phyloP scores from a whole-genome alignment of 768 basidiomycete genomes.

The Lentinula detonsa region DNA sequence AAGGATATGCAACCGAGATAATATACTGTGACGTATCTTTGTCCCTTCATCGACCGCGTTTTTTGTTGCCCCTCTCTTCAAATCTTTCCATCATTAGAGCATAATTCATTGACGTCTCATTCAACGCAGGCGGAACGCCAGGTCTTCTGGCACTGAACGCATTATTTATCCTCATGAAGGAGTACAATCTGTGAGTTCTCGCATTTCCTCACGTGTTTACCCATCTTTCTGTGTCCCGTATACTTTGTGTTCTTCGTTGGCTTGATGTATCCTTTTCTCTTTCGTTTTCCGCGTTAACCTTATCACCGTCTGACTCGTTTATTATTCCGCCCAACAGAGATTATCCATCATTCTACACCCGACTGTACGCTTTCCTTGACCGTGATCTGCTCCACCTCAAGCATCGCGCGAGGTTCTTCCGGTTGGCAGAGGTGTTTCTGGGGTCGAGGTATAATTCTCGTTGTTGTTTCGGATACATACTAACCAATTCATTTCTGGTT shows the following conservation, averaged over 20 bases:
- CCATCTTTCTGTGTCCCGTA: too few relatives aligned
- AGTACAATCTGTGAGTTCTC: slow-evolving; percentile 81
- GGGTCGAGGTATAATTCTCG: slow-evolving; percentile 70
- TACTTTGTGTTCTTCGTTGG: too few relatives aligned
- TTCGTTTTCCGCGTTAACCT: background rate
- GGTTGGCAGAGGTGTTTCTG: slow-evolving; percentile 85
- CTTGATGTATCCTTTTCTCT: too few relatives aligned
- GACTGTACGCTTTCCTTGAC: slow-evolving; percentile 86
- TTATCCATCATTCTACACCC: slow-evolving; percentile 92
- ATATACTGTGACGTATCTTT: too few relatives aligned
- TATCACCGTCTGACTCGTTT: background rate
- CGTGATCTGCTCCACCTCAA: slow-evolving; percentile 85
- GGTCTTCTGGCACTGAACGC: slow-evolving; percentile 90
- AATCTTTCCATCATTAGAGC: too few relatives aligned
- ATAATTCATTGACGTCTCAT: background rate
- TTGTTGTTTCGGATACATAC: background rate
- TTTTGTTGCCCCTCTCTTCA: too few relatives aligned
- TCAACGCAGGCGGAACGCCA: slow-evolving; percentile 60
- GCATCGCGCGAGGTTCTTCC: slow-evolving; percentile 92
- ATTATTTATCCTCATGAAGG: slow-evolving; percentile 83
- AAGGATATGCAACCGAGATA: too few relatives aligned
- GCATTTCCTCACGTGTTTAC: too few relatives aligned
- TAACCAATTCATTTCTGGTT: background rate
- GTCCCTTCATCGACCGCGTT: too few relatives aligned
- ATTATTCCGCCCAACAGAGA: slow-evolving; percentile 48